phyloP scores from a whole-genome alignment of 2,329 filamentous ascomycete species.

The Penicillium janthinellum region DNA sequence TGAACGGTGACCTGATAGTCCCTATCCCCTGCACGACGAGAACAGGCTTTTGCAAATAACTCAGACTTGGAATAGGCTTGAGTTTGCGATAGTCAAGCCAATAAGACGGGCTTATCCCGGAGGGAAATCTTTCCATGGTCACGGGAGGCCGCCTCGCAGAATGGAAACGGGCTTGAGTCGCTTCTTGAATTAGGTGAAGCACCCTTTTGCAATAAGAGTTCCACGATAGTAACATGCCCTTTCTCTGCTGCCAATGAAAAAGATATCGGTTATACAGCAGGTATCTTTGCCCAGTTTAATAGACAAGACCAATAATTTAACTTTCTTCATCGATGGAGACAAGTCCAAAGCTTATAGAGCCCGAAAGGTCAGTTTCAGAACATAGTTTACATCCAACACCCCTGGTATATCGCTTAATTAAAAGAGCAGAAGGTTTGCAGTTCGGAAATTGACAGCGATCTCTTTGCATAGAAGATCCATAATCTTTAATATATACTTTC shows the following conservation, averaged over 20 bases:
- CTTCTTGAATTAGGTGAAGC: not conserved
- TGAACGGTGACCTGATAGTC: no score
- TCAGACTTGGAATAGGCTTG: no score
- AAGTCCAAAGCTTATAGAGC: not conserved
- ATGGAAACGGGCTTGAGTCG: not conserved
- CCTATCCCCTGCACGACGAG: no score
- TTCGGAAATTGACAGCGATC: not conserved
- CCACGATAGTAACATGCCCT: not conserved
- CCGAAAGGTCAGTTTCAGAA: not conserved
- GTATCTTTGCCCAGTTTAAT: not conserved
- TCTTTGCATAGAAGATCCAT: not conserved
- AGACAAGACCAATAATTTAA: not conserved
- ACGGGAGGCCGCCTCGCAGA: not conserved
- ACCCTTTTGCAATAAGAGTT: not conserved
- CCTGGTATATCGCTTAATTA: not conserved
- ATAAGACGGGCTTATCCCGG: no score
- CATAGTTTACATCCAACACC: not conserved
- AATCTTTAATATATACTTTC: no score
- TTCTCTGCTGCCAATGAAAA: not conserved
- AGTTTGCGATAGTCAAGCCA: no score
- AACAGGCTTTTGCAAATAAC: no score
- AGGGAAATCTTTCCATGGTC: not conserved
- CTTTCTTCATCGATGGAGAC: not conserved
- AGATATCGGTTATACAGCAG: not conserved
- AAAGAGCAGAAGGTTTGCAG: not conserved